Evolutionary conservation across 2,329 filamentous ascomycete genomes (phyloP), one percentile per base, ranked within the genome.

Genomic region (Apiospora hydei): DNA sequence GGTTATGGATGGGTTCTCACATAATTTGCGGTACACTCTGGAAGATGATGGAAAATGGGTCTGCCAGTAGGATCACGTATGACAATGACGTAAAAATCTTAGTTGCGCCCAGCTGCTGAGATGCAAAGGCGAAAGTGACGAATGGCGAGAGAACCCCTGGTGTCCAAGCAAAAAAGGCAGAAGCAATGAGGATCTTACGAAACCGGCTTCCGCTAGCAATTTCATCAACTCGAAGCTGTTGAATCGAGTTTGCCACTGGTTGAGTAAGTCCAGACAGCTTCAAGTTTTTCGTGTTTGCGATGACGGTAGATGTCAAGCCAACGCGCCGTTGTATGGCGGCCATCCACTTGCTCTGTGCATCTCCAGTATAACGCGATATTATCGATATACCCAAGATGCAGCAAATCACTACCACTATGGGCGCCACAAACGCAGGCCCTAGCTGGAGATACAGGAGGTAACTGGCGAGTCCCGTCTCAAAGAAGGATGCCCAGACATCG

Each of bases 401-500:
- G 43, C 75, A 61, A 11, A 84, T 67, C 0, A 86, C 84, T 2
- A 87, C 78, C 0, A 83, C 81, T 7, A 89, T 80, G 0, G 88
- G 87, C 0, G 85, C 83, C 0, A 84, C 76, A 51, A 86, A 89
- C 0, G 86, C 85, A 0, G 80, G 78, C 0, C 88, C 87, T 0
- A 89, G 75, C 67, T 87, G 82, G 4, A 75, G 75, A 26, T 87
- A 79, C 0, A 90, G 79, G 0, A 89, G 79, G 77, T 82, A 89
- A 67, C 83, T 83, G 0, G 83, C 84, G 1, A 89, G 70, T 5
- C 76, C 82, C 4, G 85, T 81, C 73, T 88, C 83, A 0, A 87
- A 72, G 0, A 79, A 69, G 51, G 77, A 82, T 0, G 80, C 82
- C 84, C 84, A 86, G 5, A 82, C 72, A 38, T 85, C 82, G 67